A percentile compares a stretch with the other conserved stretches of the same genome.
phyloP scores from a whole-genome alignment of 1,284 basidiomycete species.

The Gomphus sp. region DNA sequence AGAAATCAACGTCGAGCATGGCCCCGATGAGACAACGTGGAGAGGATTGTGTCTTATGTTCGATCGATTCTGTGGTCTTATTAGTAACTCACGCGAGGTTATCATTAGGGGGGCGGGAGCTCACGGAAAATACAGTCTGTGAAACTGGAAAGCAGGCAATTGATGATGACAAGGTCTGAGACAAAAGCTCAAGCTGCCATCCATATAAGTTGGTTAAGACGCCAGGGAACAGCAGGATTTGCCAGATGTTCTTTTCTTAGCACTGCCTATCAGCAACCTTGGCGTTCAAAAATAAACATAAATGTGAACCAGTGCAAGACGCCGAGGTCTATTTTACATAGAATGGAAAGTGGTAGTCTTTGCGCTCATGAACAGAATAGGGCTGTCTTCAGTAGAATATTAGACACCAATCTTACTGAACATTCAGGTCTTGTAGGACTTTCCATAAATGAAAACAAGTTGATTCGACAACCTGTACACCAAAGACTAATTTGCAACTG shows the following conservation, averaged over 20 bases:
- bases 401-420: too few species aligned
- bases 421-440: too few species aligned
- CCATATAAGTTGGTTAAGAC: not conserved
- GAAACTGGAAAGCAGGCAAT: not conserved
- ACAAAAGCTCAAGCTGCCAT: not conserved
- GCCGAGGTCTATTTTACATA: too few species aligned
- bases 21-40: not conserved
- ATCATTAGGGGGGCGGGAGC: not conserved
- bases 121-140: not conserved
- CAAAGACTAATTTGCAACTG: not conserved
- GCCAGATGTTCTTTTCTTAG: too few species aligned
- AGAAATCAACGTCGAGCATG: conserved; percentile 42
- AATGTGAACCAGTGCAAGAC: too few species aligned
- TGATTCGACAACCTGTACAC: not conserved
- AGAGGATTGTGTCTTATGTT: not conserved
- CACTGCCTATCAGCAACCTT: too few species aligned
- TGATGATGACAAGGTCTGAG: not conserved
- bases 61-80: not conserved
- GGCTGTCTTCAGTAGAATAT: too few species aligned
- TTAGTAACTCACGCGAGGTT: not conserved
- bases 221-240: not conserved
- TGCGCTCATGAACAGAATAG: too few species aligned
- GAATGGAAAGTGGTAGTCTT: too few species aligned
- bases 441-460: too few species aligned
- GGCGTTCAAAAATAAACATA: too few species aligned